Percentiles rank a stretch among this genome's conserved stretches.
Evolutionary conservation across 164 flowering plant genomes (phyloP).

Genomic region (Stephania japonica): DNA sequence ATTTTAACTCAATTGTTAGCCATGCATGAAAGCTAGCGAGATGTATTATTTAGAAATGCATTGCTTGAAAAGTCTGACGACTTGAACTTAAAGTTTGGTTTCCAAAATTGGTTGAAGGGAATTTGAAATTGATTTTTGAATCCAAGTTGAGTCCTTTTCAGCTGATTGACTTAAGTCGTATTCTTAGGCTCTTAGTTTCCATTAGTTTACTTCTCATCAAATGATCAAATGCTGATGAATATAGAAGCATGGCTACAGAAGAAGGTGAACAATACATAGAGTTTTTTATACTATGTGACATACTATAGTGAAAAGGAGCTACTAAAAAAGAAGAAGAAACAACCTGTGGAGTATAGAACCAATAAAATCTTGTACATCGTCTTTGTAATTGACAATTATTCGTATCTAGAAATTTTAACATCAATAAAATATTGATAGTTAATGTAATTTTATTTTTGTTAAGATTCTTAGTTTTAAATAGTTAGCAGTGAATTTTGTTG

Average conservation of each 20-base stretch:
- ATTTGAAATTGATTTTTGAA: not conserved
- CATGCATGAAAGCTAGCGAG: not conserved
- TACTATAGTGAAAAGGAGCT: not conserved
- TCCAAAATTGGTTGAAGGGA: not conserved
- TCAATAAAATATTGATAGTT: too few species aligned
- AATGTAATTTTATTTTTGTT: too few species aligned
- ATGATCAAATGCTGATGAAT: too few species aligned
- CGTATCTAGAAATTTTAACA: too few species aligned
- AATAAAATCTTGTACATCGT: not conserved
- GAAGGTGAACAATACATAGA: too few species aligned
- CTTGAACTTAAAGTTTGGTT: not conserved
- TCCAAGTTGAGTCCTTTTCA: not conserved
- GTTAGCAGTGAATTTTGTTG: too few species aligned
- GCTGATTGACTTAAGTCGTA: not conserved
- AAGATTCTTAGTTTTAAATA: too few species aligned
- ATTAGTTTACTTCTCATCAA: not conserved
- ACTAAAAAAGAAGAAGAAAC: not conserved
- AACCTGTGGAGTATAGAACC: not conserved
- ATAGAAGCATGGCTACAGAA: too few species aligned
- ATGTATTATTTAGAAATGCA: too few species aligned
- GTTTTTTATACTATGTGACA: too few species aligned
- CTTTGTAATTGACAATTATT: too few species aligned
- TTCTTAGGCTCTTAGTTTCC: not conserved
- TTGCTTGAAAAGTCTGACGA: not conserved
- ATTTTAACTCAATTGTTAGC: not conserved